Evolutionary conservation across 192 early-diverging fungal genomes (phyloP).

Genomic region (Umbelopsis vinacea): DNA sequence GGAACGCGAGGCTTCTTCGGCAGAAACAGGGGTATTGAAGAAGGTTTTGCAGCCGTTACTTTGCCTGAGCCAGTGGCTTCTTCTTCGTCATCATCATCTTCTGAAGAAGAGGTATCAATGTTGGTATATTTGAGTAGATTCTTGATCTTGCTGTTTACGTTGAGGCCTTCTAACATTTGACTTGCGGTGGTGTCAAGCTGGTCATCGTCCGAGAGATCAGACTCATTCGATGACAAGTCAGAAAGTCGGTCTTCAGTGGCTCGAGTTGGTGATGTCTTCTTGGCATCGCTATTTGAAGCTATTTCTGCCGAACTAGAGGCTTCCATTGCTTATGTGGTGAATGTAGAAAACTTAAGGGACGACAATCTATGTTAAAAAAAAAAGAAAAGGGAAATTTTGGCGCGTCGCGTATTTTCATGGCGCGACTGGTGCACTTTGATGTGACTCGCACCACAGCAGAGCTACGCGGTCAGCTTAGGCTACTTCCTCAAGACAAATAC

Average conservation of each 20-base stretch:
- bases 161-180: conserved; percentile 12
- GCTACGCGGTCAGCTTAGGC: too few relatives aligned
- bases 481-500: too few relatives aligned
- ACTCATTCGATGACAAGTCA: neutral
- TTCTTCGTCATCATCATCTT: neutral
- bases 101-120: conserved; percentile 5
- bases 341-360: too few relatives aligned
- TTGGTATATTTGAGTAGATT: conserved; percentile 10
- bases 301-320: too few relatives aligned
- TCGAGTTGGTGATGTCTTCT: neutral
- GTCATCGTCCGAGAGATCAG: conserved; percentile 10
- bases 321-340: too few relatives aligned
- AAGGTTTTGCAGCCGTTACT: too few relatives aligned
- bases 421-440: neutral
- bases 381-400: too few relatives aligned
- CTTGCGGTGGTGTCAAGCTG: neutral
- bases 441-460: neutral
- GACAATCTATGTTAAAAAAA: too few relatives aligned
- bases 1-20: conserved; percentile 9
- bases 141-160: conserved; percentile 16
- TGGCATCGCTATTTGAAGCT: too few relatives aligned
- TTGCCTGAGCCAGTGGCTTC: neutral
- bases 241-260: neutral
- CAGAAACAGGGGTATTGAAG: neutral
- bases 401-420: too few relatives aligned